Conservation (phyloP, 2,329 filamentous ascomycete species). For the Penicillium hordei region DNA sequence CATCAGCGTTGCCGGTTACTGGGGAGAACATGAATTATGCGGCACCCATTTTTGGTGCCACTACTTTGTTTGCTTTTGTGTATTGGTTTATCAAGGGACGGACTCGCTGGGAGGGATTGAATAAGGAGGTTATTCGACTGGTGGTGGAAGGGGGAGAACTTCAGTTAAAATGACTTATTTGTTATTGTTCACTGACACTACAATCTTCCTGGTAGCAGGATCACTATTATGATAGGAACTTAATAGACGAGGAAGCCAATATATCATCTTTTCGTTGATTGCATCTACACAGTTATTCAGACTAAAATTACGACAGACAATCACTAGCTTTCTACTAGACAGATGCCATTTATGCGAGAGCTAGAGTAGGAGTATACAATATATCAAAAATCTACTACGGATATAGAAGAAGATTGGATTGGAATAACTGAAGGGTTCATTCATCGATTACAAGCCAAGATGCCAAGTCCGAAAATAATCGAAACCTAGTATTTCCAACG, state of each 20-base stretch:
- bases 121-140: conserved; percentile 12
- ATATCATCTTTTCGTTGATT: neutral
- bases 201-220: neutral
- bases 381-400: neutral
- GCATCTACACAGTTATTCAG: neutral
- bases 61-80: conserved; percentile 7
- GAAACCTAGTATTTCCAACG: neutral
- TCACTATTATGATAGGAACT: neutral
- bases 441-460: neutral
- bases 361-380: neutral
- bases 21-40: conserved; percentile 43
- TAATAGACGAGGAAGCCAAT: neutral
- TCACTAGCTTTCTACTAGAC: neutral
- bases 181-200: neutral
- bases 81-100: conserved; percentile 16
- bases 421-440: too few relatives aligned
- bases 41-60: conserved; percentile 32
- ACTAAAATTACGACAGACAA: neutral
- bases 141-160: conserved; percentile 10
- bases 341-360: neutral
- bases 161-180: conserved; percentile 6
- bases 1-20: conserved; percentile 34
- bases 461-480: neutral
- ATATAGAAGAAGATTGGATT: neutral
- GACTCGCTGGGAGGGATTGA: conserved; percentile 10